Conservation (phyloP, 179 eudicot species). For the Camellia oleifera region DNA sequence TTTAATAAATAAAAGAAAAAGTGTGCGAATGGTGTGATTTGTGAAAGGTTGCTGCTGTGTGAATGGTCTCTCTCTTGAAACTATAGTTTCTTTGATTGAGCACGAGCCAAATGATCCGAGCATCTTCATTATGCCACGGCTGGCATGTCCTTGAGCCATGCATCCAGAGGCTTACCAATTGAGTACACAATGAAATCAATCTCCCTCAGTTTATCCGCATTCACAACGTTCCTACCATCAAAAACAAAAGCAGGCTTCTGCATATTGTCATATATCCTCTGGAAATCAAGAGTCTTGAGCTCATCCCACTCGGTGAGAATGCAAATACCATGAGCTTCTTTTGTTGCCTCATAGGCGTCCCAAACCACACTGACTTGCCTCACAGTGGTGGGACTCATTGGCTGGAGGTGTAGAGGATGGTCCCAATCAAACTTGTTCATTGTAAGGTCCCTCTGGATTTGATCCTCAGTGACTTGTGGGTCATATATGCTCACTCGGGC, state of each 20-base stretch:
- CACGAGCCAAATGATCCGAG: background rate
- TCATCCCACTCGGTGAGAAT: conserved; percentile 69
- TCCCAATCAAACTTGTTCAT: conserved; percentile 87
- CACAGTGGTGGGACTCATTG: conserved; percentile 63
- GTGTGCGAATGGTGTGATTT: too few species aligned
- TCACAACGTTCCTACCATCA: conserved; percentile 59
- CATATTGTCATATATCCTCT: conserved; percentile 58
- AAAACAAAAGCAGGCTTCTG: conserved; percentile 64
- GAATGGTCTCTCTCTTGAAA: too few species aligned
- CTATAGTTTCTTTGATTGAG: background rate
- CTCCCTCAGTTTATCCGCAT: conserved; percentile 44
- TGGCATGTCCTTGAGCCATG: conserved; percentile 67
- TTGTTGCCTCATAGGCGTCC: conserved; percentile 67
- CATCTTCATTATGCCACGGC: conserved; percentile 38
- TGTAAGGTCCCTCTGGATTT: conserved; percentile 63
- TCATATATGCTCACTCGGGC: conserved; percentile 64
- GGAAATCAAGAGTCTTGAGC: conserved; percentile 53
- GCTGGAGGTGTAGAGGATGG: conserved; percentile 74
- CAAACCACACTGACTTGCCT: conserved; percentile 59
- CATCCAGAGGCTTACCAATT: conserved; percentile 68
- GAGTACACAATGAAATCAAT: conserved; percentile 58
- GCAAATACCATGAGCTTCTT: conserved; percentile 65
- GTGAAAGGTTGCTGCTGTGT: too few species aligned
- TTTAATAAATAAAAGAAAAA: too few species aligned
- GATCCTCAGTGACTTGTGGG: conserved; percentile 77